Conservation (phyloP, 1,284 basidiomycete genomes). For the Cutaneotrichosporon cyanovorans region DNA sequence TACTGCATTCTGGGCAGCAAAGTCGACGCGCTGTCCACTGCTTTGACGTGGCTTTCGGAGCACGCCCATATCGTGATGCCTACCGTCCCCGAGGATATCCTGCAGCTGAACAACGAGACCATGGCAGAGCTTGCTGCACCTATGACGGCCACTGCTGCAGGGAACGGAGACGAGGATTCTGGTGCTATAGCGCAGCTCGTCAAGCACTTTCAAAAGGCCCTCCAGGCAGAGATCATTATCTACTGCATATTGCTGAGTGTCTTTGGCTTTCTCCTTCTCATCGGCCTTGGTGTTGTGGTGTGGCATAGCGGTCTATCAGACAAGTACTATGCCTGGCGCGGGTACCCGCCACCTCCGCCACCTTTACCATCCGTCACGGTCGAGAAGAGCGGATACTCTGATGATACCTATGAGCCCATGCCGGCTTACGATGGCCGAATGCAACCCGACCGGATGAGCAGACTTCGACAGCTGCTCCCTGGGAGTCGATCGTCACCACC, state of each 20-base stretch:
- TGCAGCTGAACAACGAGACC: conserved; percentile 62
- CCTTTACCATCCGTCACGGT: neutral
- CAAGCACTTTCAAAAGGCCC: conserved; percentile 59
- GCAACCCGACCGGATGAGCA: too few relatives aligned
- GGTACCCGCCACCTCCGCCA: too few relatives aligned
- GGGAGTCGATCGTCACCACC: too few relatives aligned
- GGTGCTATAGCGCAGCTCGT: conserved; percentile 70
- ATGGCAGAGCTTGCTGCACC: conserved; percentile 70
- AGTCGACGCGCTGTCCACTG: conserved; percentile 73
- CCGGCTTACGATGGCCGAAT: too few relatives aligned
- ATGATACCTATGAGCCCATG: neutral
- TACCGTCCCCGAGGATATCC: conserved; percentile 60
- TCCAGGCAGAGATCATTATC: conserved; percentile 73
- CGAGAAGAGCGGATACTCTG: neutral
- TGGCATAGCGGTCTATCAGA: conserved; percentile 31
- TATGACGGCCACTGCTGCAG: conserved; percentile 70
- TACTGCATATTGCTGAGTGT: conserved; percentile 72
- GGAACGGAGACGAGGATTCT: conserved; percentile 47
- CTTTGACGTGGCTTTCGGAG: conserved; percentile 83
- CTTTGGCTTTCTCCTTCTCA: conserved; percentile 51
- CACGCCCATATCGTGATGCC: conserved; percentile 75
- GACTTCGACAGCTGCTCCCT: too few relatives aligned
- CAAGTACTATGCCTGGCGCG: too few relatives aligned
- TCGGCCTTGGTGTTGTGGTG: conserved; percentile 32
- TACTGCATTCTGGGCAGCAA: conserved; percentile 84